These are phyloP conservation scores for Striga asiatica DNA, from an alignment of 257 asterid genomes.

Conservation along the genomic window DNA sequence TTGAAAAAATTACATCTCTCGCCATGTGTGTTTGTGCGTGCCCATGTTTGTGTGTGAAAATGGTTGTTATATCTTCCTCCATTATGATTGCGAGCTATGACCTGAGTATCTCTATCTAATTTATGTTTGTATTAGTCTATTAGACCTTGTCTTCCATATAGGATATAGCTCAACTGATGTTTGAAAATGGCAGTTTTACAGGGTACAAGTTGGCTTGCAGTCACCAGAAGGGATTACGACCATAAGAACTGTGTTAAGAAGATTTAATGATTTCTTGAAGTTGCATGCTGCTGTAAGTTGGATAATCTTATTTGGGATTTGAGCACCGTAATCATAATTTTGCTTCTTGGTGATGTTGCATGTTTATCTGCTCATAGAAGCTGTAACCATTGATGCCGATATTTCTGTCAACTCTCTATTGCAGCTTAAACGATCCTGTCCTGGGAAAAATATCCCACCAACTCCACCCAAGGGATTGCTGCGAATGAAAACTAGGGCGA, in stretches of 20 bases:
- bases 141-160: background rate
- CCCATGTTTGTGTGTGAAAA: background rate
- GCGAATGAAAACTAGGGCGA: slow-evolving; percentile 68
- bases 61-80: background rate
- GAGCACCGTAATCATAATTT: background rate
- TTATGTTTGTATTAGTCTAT: background rate
- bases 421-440: slow-evolving; percentile 77
- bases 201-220: slow-evolving; percentile 88
- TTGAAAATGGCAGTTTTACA: slow-evolving; percentile 75
- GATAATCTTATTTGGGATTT: slow-evolving; percentile 4
- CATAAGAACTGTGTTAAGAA: slow-evolving; percentile 70
- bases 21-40: background rate
- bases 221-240: slow-evolving; percentile 86
- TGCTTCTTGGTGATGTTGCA: slow-evolving; percentile 11
- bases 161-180: slow-evolving; percentile 23
- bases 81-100: background rate
- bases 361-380: slow-evolving; percentile 7
- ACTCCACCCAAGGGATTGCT: slow-evolving; percentile 88
- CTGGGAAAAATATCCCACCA: slow-evolving; percentile 62
- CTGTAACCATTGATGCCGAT: slow-evolving; percentile 7
- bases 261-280: slow-evolving; percentile 93
- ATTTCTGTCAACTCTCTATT: slow-evolving; percentile 19
- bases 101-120: slow-evolving; percentile 8
- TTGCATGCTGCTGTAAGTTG: slow-evolving; percentile 79
- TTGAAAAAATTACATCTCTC: background rate